A percentile compares a stretch with the other conserved stretches of the same genome.
Evolutionary conservation across 163 green algal species (phyloP).

Genomic region (Volvox carteri): DNA sequence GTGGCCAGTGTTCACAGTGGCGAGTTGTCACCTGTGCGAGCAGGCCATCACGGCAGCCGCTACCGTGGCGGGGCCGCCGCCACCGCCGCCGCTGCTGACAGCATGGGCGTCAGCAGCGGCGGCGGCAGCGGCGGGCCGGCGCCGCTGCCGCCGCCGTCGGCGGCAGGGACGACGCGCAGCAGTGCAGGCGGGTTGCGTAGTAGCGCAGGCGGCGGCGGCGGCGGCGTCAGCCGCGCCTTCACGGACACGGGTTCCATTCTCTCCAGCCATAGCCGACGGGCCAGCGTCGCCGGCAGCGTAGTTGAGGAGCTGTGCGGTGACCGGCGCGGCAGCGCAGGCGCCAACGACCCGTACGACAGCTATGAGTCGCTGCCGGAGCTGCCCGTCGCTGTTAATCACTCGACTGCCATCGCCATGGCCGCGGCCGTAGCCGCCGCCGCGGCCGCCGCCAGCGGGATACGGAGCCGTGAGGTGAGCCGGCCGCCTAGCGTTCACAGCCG

Average conservation of each 20-base stretch:
- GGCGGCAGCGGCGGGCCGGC: not conserved
- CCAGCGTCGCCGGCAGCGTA: constrained; percentile 5
- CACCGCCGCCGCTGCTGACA: too few relatives aligned
- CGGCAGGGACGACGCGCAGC: not conserved
- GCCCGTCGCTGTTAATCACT: not conserved
- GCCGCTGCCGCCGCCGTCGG: not conserved
- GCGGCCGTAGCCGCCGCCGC: not conserved
- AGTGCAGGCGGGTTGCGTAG: not conserved
- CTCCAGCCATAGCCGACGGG: not conserved
- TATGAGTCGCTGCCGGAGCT: constrained; percentile 22
- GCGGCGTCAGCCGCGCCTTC: not conserved
- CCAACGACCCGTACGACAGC: constrained; percentile 30
- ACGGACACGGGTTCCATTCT: not conserved
- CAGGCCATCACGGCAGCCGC: not conserved
- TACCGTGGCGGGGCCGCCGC: not conserved
- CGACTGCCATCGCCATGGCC: not conserved
- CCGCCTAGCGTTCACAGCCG: constrained; percentile 30
- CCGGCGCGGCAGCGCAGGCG: not conserved
- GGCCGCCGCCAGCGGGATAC: not conserved
- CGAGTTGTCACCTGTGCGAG: constrained; percentile 15
- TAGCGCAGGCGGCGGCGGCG: not conserved
- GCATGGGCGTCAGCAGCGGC: not conserved
- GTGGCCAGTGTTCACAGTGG: not conserved
- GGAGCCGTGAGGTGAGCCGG: constrained; percentile 3
- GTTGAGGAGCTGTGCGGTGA: not conserved